These are phyloP conservation scores for Linnemannia elongata DNA, from an alignment of 192 early-diverging fungal species.

Conservation along the genomic window DNA sequence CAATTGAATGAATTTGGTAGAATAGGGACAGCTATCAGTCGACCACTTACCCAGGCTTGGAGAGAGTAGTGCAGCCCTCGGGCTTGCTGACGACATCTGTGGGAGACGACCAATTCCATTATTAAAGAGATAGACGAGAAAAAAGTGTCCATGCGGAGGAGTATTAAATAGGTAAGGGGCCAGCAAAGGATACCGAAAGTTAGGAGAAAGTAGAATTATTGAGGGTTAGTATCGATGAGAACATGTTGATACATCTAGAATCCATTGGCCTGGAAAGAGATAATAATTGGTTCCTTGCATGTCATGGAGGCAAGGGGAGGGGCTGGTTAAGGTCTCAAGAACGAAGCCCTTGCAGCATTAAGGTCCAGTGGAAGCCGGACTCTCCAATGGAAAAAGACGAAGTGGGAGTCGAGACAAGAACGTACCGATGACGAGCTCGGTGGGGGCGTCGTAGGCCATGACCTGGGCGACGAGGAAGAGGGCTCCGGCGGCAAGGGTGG, in stretches of 20 bases:
- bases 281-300: neutral
- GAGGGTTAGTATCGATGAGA: neutral
- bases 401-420: neutral
- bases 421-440: conserved; percentile 39
- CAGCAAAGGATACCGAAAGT: neutral
- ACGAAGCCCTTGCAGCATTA: neutral
- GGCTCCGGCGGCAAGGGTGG: conserved; percentile 42
- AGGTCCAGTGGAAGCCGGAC: neutral
- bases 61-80: conserved; percentile 18
- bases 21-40: neutral
- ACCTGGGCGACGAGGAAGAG: conserved; percentile 44
- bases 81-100: conserved; percentile 46
- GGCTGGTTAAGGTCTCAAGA: no score
- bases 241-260: neutral
- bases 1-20: neutral
- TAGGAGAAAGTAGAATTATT: neutral
- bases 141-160: neutral
- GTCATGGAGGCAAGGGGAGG: neutral
- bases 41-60: conserved; percentile 41
- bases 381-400: neutral
- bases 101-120: neutral
- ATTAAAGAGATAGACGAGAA: neutral
- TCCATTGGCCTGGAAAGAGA: neutral
- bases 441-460: conserved; percentile 48
- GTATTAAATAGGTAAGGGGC: neutral